Evolutionary conservation across 2,329 filamentous ascomycete species (phyloP), one percentile per base, ranked within the genome.

Genomic region (Zymoseptoria passerinii): DNA sequence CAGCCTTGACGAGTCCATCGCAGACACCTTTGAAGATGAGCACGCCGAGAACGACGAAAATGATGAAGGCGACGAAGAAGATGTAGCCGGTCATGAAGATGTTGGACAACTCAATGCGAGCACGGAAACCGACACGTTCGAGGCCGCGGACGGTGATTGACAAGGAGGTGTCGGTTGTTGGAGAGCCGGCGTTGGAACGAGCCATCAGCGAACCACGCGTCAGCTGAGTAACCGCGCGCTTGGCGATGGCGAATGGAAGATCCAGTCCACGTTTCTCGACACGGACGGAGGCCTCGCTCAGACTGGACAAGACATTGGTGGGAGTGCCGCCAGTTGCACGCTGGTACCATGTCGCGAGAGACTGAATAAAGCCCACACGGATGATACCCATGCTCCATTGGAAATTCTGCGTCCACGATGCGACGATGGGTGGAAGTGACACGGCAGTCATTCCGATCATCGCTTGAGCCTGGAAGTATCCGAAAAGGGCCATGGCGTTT

Each of bases 381-480:
- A 97, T 95, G 68, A 97, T 91, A 67, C 92, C 92, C 90, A 97
- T 94, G 70, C 88, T 95, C 92, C 92, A 97, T 72, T 95, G 89
- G 77, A 97, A 96, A 76, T 96, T 92, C 76, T 96, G 92, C 1
- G 92, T 96, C 92, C 92, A 97, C 0, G 92, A 83, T 68, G 89
- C 82, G 56, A 95, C 92, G 61, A 96, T 89, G 0, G 92, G 92
- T 8, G 92, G 92, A 56, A 96, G 82, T 51, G 81, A 80, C 13
- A 96, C 87, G 19, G 87, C 83, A 56, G 87, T 89, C 74, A 96
- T 86, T 63, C 92, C 92, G 68, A 96, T 80, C 74, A 96, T 90
- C 27, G 92, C 92, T 75, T 96, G 92, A 4, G 90, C 85, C 75
- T 97, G 92, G 81, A 96, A 96, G 75, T 94, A 96, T 61, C 88